Base-by-base conservation (phyloP, 139 green algal genomes). In the Mesotaenium endlicherianum region DNA sequence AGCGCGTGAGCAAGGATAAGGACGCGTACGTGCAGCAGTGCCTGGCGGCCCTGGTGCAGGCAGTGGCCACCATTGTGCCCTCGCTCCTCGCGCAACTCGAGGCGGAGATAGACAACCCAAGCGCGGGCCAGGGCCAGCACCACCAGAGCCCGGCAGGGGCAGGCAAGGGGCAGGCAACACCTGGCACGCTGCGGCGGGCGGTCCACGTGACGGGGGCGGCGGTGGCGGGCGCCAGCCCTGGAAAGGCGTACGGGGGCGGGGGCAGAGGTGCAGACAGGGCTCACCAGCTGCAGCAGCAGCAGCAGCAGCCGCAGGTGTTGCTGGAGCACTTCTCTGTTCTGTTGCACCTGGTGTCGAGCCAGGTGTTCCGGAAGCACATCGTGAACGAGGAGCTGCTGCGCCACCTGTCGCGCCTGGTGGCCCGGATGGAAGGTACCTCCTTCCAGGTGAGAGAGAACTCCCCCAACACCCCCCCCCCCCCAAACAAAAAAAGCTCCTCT, bases 321-420 rank as follows among this genome's bases (percentile, higher is more conserved):
- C 58, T 94, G 55, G 53, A 36, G 40, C 80, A 83, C 30, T 84
- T 93, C 43, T 47, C 91, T 4, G 83, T 92, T 8, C 49, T 97
- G 57, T 88, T 93, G 30, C 89, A 92, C 81, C 82, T 97, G 49
- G 69, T 96, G 2, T 90, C 82, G 16, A 92, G 84, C 31, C 85
- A 80, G 0, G 88, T 85, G 38, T 91, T 95, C 75, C 86, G 92
- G 0, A 41, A 79, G 1, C 70, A 77, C 14, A 82, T 91, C 2
- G 84, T 92, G 3, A 89, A 88, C 26, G 83, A 80, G 3, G 74
- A 68, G 40, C 78, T 96, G 6, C 69, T 96, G 11, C 58, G 67
- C 0, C 82, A 90, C 30, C 83, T 94, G 6, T 91, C 90, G 11
- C 58, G 43, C 45, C 92, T 88, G 75, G 68, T 94, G 11, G 74